phyloP scores from a whole-genome alignment of 257 asterid species.

The Lycium ferocissimum region DNA sequence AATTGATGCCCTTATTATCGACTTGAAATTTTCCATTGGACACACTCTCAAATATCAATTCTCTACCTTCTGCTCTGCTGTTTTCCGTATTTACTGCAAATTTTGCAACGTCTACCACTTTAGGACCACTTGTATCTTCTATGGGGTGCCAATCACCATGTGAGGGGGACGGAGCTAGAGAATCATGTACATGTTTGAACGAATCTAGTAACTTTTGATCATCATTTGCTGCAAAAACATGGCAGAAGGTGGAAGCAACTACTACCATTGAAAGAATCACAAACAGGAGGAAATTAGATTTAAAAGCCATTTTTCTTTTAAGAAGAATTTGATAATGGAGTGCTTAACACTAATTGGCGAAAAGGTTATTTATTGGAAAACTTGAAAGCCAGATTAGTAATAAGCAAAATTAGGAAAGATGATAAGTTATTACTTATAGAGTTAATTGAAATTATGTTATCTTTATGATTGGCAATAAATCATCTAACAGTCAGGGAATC shows the following conservation, averaged over 20 bases:
- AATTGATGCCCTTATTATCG: neutral
- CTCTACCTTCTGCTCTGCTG: neutral
- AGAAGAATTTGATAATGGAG: neutral
- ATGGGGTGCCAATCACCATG: neutral
- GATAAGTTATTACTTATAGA: neutral
- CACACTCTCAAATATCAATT: neutral
- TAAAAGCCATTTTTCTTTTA: conserved; percentile 29
- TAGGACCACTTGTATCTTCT: neutral
- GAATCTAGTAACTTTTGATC: neutral
- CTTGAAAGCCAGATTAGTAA: neutral
- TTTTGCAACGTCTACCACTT: neutral
- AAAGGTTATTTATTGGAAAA: neutral
- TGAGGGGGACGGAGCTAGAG: neutral
- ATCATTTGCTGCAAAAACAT: neutral
- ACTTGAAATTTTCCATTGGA: conserved; percentile 3
- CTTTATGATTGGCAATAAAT: too few relatives aligned
- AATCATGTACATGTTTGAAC: neutral
- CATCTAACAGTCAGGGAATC: too few relatives aligned
- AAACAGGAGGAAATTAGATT: neutral
- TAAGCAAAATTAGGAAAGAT: neutral
- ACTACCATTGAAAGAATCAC: conserved; percentile 12
- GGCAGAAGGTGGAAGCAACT: neutral
- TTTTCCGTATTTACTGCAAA: conserved; percentile 6
- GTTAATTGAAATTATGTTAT: neutral
- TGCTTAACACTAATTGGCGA: neutral